Evolutionary conservation across 495 filamentous ascomycete species (phyloP).

Genomic region (Penicillium atrosanguineum): DNA sequence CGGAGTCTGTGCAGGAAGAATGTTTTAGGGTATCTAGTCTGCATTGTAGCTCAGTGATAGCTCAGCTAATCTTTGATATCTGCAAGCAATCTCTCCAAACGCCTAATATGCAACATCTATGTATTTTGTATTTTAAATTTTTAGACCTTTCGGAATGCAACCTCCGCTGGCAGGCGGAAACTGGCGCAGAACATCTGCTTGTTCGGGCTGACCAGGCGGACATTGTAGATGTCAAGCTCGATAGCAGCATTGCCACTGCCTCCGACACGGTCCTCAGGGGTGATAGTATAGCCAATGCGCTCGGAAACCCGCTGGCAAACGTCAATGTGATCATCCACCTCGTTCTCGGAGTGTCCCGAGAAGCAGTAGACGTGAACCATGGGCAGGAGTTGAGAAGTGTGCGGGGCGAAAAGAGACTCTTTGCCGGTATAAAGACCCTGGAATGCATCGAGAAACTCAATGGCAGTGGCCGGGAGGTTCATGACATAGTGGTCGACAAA

Average conservation of each 20-base stretch:
- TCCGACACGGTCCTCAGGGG: conserved; percentile 51
- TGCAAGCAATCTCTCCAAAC: conserved; percentile 6
- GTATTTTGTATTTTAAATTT: not conserved
- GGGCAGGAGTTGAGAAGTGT: conserved; percentile 60
- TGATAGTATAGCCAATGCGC: conserved; percentile 60
- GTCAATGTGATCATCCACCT: conserved; percentile 55
- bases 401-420: conserved; percentile 62
- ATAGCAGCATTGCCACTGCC: conserved; percentile 43
- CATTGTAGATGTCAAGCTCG: conserved; percentile 67
- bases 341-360: conserved; percentile 69
- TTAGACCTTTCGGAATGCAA: conserved; percentile 61
- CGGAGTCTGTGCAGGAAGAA: too few species aligned
- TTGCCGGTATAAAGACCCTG: conserved; percentile 72
- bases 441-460: conserved; percentile 83
- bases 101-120: conserved; percentile 16
- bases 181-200: conserved; percentile 97
- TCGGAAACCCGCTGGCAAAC: conserved; percentile 68
- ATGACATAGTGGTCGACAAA: conserved; percentile 90
- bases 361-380: conserved; percentile 93
- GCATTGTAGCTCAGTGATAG: not conserved
- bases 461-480: conserved; percentile 89
- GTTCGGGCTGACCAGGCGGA: conserved; percentile 84
- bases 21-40: conserved; percentile 12
- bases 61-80: not conserved
- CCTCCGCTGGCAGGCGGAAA: conserved; percentile 77